Evolutionary conservation across 1,284 basidiomycete genomes (phyloP), one percentile per base, ranked within the genome.

Genomic region (Leucoagaricus sp.): DNA sequence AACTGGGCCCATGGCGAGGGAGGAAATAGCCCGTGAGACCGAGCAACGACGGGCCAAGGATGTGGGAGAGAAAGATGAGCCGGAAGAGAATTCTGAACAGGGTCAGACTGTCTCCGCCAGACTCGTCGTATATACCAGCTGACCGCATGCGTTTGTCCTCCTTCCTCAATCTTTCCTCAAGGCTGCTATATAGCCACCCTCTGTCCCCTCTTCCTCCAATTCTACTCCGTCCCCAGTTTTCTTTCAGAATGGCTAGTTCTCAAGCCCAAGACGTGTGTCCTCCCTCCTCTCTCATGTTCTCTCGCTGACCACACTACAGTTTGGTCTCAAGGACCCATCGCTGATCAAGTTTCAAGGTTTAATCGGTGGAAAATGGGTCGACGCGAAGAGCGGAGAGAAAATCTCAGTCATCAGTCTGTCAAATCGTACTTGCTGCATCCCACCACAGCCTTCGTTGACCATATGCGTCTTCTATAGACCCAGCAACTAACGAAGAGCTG

Each of bases 281-380:
- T 36, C 28, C 17, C 19, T 56, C 44, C 13, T 46, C 31, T 49
- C 28, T 47, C 29, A 15, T 19, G 21, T 26, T 49, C 54, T 23
- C 53, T 53, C 60, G 15, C 47, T 59, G 31, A 21, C 29, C 40
- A 26, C 42, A 6, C 58, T 48, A 17, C 33, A 90, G 87, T 85
- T 88, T 69, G 86, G 84, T 40, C 77, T 96, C 58, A 89, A 89
- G 67, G 93, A 96, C 65, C 70, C 85, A 1, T 80, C 82, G 4
- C 74, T 96, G 59, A 76, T 94, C 66, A 89, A 87, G 66, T 83
- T 84, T 25, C 84, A 93, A 73, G 90, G 81, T 0, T 83, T 87
- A 61, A 90, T 97, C 66, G 83, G 85, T 65, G 94, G 94, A 2
- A 82, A 92, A 71, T 93, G 91, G 88, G 76, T 92, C 6, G 84